These are phyloP conservation scores for Candida sp. DNA, from an alignment of 1,139 yeast genomes.

Conservation along the genomic window DNA sequence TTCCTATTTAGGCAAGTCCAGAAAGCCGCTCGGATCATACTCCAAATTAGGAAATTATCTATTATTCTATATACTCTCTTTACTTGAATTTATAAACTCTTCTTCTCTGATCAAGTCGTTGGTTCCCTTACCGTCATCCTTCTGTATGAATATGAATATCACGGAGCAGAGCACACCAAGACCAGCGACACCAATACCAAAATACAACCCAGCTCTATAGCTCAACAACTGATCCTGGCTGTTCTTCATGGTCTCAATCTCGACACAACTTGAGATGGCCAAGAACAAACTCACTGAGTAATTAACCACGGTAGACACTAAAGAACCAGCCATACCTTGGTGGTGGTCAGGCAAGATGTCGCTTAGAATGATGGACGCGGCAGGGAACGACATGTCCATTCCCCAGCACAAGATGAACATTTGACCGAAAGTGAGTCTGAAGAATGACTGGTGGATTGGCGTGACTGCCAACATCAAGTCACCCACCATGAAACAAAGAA, in stretches of 20 bases:
- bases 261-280: slow-evolving; percentile 56
- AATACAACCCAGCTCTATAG: slow-evolving; percentile 50
- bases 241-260: slow-evolving; percentile 32
- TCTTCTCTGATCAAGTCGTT: background rate
- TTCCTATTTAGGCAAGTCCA: background rate
- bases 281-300: slow-evolving; percentile 57
- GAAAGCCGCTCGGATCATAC: background rate
- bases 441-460: slow-evolving; percentile 54
- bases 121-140: slow-evolving; percentile 16
- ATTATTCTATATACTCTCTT: background rate
- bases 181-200: slow-evolving; percentile 42
- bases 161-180: slow-evolving; percentile 35
- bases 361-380: slow-evolving; percentile 55
- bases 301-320: slow-evolving; percentile 57
- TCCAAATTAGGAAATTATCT: slow-evolving; percentile 1
- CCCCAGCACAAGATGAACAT: slow-evolving; percentile 58
- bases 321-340: slow-evolving; percentile 66
- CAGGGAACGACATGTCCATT: slow-evolving; percentile 64
- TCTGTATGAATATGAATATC: slow-evolving; percentile 32
- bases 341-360: slow-evolving; percentile 52
- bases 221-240: slow-evolving; percentile 27
- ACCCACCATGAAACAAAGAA: slow-evolving; percentile 52
- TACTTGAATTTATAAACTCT: background rate
- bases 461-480: slow-evolving; percentile 49
- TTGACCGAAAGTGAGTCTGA: slow-evolving; percentile 48